Conservation (phyloP, 176 grass and related monocot species). For the Oryza longistaminata region DNA sequence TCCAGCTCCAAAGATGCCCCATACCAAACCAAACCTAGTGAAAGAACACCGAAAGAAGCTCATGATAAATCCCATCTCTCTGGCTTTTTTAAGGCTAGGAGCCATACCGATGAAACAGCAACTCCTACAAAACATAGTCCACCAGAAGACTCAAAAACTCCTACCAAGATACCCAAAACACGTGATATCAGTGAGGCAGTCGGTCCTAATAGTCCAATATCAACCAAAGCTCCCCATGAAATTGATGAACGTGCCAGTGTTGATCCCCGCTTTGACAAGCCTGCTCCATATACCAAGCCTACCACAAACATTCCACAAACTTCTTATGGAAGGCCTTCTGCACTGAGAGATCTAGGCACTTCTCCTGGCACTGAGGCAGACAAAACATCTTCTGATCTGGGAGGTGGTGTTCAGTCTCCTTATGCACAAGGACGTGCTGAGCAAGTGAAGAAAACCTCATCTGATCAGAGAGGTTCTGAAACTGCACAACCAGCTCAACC, state of each 20-base stretch:
- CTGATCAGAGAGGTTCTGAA: conserved; percentile 5
- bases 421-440: not conserved
- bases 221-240: not conserved
- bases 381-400: conserved; percentile 10
- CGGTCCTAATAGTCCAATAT: too few species aligned
- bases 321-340: not conserved
- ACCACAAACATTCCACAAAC: not conserved
- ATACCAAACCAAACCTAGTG: conserved; percentile 17
- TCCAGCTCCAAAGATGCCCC: conserved; percentile 26
- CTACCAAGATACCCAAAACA: too few species aligned
- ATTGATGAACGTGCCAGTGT: not conserved
- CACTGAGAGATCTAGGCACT: not conserved
- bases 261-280: not conserved
- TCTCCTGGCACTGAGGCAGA: not conserved
- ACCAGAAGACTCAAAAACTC: too few species aligned
- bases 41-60: conserved; percentile 15
- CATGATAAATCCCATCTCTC: conserved; percentile 20
- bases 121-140: too few species aligned
- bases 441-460: not conserved
- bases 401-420: conserved; percentile 6
- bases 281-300: conserved; percentile 1
- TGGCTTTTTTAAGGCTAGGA: not conserved
- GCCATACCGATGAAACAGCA: not conserved
- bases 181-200: too few species aligned
- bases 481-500: conserved; percentile 23